phyloP scores from a whole-genome alignment of 805 yeast species.

The Candida palmyrensis region DNA sequence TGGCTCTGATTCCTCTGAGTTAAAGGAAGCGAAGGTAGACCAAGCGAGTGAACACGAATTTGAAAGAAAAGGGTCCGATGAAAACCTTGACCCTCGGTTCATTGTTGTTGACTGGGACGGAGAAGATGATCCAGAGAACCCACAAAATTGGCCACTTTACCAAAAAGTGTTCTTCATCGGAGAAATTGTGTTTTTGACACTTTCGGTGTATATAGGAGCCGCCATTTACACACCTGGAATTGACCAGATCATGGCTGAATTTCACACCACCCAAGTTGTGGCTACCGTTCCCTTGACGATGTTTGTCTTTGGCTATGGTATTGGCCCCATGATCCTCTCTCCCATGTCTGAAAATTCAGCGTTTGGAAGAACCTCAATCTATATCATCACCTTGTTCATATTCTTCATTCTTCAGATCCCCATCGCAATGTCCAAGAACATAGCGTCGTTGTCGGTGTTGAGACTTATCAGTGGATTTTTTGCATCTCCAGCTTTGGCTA shows the following conservation, averaged over 20 bases:
- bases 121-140: slow-evolving; percentile 45
- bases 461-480: slow-evolving; percentile 45
- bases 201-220: slow-evolving; percentile 43
- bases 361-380: slow-evolving; percentile 44
- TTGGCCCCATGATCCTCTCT: slow-evolving; percentile 51
- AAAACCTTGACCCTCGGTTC: no score
- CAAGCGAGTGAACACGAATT: no score
- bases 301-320: slow-evolving; percentile 50
- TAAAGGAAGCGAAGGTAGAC: no score
- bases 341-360: slow-evolving; percentile 50
- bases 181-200: slow-evolving; percentile 24
- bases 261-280: slow-evolving; percentile 33
- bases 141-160: slow-evolving; percentile 44
- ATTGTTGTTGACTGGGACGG: slow-evolving; percentile 23
- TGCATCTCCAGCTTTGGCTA: slow-evolving; percentile 48
- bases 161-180: slow-evolving; percentile 30
- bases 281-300: slow-evolving; percentile 44
- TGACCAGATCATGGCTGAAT: slow-evolving; percentile 32
- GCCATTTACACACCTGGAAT: slow-evolving; percentile 47
- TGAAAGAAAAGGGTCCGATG: no score
- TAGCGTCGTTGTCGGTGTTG: slow-evolving; percentile 42
- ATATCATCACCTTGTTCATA: slow-evolving; percentile 36
- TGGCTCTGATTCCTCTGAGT: no score
- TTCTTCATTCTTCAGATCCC: slow-evolving; percentile 48
- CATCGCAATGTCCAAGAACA: slow-evolving; percentile 40